Evolutionary conservation across 2,329 filamentous ascomycete genomes (phyloP).

Genomic region (Cryphonectria nitschkei): DNA sequence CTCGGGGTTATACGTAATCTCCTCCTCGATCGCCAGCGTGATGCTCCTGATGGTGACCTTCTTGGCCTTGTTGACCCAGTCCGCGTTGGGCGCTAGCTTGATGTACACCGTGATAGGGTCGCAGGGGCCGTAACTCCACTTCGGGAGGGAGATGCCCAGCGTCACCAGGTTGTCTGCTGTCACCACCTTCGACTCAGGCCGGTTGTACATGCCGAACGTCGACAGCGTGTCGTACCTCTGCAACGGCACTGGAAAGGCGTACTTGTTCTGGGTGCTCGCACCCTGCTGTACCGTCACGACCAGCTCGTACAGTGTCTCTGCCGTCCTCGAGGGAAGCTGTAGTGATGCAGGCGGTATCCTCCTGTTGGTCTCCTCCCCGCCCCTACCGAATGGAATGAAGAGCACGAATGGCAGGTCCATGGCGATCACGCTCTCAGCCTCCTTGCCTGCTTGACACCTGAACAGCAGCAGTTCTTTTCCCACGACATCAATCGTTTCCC

Average conservation of each 20-base stretch:
- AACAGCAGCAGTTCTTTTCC: slow-evolving; percentile 95
- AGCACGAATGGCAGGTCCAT: slow-evolving; percentile 98
- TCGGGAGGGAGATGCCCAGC: slow-evolving; percentile 85
- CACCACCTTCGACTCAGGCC: slow-evolving; percentile 83
- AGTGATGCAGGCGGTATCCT: slow-evolving; percentile 91
- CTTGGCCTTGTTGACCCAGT: slow-evolving; percentile 88
- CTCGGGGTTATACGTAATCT: slow-evolving; percentile 98
- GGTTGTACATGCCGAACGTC: slow-evolving; percentile 99
- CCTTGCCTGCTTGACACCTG: slow-evolving; percentile 79
- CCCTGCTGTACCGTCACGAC: slow-evolving; percentile 96
- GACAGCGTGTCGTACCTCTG: slow-evolving; percentile 94
- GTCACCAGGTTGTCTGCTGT: slow-evolving; percentile 91
- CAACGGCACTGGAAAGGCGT: slow-evolving; percentile 87
- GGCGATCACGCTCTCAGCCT: slow-evolving; percentile 84
- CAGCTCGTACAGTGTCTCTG: slow-evolving; percentile 95
- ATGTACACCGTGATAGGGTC: slow-evolving; percentile 97
- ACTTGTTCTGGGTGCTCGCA: slow-evolving; percentile 83
- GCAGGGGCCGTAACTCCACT: slow-evolving; percentile 94
- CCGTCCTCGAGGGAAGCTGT: slow-evolving; percentile 88
- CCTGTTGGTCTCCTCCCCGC: slow-evolving; percentile 85
- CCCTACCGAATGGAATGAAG: slow-evolving; percentile 93
- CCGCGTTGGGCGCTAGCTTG: slow-evolving; percentile 87
- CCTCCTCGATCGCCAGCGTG: slow-evolving; percentile 91
- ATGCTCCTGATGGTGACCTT: slow-evolving; percentile 94
- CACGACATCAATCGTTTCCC: slow-evolving; percentile 89